Conservation (phyloP, 306 rosid species). For the Quercus dentata region DNA sequence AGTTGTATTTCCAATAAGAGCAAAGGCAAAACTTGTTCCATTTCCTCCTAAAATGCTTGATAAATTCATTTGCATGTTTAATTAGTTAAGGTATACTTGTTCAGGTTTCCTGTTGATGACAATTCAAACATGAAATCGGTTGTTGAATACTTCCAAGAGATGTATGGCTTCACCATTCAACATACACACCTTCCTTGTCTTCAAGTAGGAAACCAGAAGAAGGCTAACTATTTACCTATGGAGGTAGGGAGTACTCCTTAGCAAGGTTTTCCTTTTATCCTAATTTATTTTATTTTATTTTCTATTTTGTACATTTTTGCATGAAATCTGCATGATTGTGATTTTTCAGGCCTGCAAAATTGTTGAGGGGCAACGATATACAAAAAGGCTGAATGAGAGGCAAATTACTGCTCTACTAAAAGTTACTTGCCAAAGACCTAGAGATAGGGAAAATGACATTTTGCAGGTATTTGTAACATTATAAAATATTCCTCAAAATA, state of each 20-base stretch:
- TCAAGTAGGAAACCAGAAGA: constrained; percentile 98
- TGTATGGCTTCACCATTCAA: constrained; percentile 94
- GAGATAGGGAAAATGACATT: constrained; percentile 94
- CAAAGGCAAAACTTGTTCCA: background rate
- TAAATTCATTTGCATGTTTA: background rate
- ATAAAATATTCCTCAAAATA: background rate
- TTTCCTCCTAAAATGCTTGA: background rate
- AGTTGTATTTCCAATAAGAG: background rate
- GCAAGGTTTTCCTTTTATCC: background rate
- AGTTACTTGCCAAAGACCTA: constrained; percentile 97
- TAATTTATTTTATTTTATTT: background rate
- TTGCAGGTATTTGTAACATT: constrained; percentile 49
- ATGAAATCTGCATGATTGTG: constrained; percentile 15
- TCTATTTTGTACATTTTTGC: background rate
- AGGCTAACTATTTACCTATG: constrained; percentile 96
- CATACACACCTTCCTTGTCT: constrained; percentile 97
- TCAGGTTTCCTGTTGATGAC: constrained; percentile 94
- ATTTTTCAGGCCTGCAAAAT: constrained; percentile 92
- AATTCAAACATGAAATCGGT: constrained; percentile 94
- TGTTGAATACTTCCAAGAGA: constrained; percentile 94
- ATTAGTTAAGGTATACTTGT: constrained; percentile 13
- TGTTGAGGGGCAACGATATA: constrained; percentile 94
- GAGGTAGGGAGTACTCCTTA: constrained; percentile 53
- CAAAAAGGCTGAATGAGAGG: constrained; percentile 90
- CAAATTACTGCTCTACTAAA: constrained; percentile 89